Evolutionary conservation across 1,284 basidiomycete species (phyloP), one percentile per base, ranked within the genome.

Genomic region (Ceratobasidium sp.): DNA sequence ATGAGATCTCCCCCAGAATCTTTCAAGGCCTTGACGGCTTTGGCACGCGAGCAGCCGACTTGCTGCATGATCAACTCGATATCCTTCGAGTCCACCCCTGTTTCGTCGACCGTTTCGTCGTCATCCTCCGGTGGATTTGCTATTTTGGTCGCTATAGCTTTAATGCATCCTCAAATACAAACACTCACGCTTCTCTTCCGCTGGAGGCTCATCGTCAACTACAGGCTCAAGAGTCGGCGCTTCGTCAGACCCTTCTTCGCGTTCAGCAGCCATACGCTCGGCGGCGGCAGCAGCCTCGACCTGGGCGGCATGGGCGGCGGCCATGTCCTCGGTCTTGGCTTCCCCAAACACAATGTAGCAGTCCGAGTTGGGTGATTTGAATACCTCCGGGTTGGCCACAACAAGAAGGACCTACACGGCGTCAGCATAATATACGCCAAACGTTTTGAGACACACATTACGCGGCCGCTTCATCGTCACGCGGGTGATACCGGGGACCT

Each of bases 341-440:
- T 99, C 97, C 77, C 97, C 97, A 78, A 98, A 99, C 76, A 99
- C 95, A 80, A 99, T 95, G 87, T 99, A 98, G 83, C 92, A 94
- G 83, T 99, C 97, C 79, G 94, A 96, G 83, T 93, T 94, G 64
- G 93, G 90, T 65, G 95, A 96, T 86, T 98, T 98, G 91, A 94
- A 99, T 69, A 99, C 97, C 77, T 99, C 97, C 67, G 97, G 97
- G 73, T 92, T 86, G 74, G 93, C 88, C 78, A 99, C 89, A 75
- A 98, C 96, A 81, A 98, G 93, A 74, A 99, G 89, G 76, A 96
- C 85, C 92, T 94, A 77, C 32, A 39, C 21, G n/a, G 30, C 12
- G 41, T 43, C 28, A 30, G 2, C 16, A 32, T 52, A 32, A 52
- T 14, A 12, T n/a, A 16, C 36, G 14, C 14, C 6, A 39, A 39